phyloP scores from a whole-genome alignment of 1,139 yeast species.

The Sugiyamaella japonica region DNA sequence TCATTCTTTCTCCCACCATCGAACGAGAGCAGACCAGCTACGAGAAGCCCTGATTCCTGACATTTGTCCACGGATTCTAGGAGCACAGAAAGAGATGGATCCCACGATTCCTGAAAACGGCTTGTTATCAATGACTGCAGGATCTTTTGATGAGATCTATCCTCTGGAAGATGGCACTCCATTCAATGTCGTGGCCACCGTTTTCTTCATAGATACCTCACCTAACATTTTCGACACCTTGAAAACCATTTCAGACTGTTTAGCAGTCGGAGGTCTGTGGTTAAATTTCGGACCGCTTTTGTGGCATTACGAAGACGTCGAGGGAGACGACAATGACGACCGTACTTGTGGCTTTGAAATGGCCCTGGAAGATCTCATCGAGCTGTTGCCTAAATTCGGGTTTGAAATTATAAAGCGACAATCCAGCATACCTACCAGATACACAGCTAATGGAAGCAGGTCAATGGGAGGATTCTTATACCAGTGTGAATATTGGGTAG shows the following conservation, averaged over 20 bases:
- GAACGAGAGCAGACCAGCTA: slow-evolving; percentile 52
- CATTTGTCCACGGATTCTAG: slow-evolving; percentile 34
- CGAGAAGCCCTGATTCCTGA: slow-evolving; percentile 51
- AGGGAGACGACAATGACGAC: slow-evolving; percentile 36
- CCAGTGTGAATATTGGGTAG: slow-evolving; percentile 74
- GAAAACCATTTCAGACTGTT: slow-evolving; percentile 53
- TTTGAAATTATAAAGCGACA: slow-evolving; percentile 53
- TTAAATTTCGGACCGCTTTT: slow-evolving; percentile 81
- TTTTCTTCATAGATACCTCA: slow-evolving; percentile 81
- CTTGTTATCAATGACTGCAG: slow-evolving; percentile 74
- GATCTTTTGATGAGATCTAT: slow-evolving; percentile 75
- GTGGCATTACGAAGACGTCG: slow-evolving; percentile 78
- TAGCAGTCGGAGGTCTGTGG: slow-evolving; percentile 66
- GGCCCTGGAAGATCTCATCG: slow-evolving; percentile 57
- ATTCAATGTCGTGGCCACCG: slow-evolving; percentile 61
- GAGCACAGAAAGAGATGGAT: slow-evolving; percentile 35
- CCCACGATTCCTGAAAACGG: slow-evolving; percentile 49
- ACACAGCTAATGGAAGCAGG: slow-evolving; percentile 52
- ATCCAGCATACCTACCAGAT: slow-evolving; percentile 50
- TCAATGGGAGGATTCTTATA: slow-evolving; percentile 61
- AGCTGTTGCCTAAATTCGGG: slow-evolving; percentile 52
- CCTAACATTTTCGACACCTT: slow-evolving; percentile 70
- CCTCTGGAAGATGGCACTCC: slow-evolving; percentile 42
- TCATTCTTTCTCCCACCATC: slow-evolving; percentile 73
- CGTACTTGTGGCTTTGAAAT: slow-evolving; percentile 60